A percentile compares a stretch with the other conserved stretches of the same genome.
Evolutionary conservation across 1,139 yeast species (phyloP).

Genomic region (Hyphopichia burtonii): DNA sequence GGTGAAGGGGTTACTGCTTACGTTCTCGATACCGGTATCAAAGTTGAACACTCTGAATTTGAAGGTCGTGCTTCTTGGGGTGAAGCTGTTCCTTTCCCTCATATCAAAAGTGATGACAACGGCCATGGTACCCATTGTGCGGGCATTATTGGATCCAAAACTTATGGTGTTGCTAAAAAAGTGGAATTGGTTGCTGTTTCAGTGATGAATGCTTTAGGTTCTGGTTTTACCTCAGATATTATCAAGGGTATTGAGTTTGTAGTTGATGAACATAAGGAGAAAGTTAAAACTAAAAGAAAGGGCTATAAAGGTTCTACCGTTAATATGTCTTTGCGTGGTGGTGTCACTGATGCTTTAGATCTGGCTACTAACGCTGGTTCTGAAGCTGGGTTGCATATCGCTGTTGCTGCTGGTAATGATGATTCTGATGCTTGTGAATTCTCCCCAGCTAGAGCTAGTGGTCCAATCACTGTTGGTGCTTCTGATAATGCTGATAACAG

Average conservation of each 20-base stretch:
- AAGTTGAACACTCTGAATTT: slow-evolving; percentile 40
- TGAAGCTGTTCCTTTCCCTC: slow-evolving; percentile 37
- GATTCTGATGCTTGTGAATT: slow-evolving; percentile 81
- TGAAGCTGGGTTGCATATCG: slow-evolving; percentile 75
- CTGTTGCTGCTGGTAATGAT: slow-evolving; percentile 90
- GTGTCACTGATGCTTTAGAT: slow-evolving; percentile 78
- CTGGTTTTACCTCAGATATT: slow-evolving; percentile 79
- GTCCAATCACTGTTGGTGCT: slow-evolving; percentile 82
- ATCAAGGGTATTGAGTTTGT: slow-evolving; percentile 80
- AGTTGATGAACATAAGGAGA: slow-evolving; percentile 60
- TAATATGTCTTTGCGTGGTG: slow-evolving; percentile 90
- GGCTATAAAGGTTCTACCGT: slow-evolving; percentile 88
- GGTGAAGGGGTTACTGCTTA: slow-evolving; percentile 47
- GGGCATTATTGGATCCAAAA: slow-evolving; percentile 74
- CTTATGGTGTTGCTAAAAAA: slow-evolving; percentile 78
- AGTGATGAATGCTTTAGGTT: slow-evolving; percentile 73
- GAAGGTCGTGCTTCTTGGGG: slow-evolving; percentile 47
- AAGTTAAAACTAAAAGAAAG: slow-evolving; percentile 54
- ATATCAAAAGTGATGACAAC: slow-evolving; percentile 35
- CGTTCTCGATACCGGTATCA: slow-evolving; percentile 45
- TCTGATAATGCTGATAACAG: slow-evolving; percentile 71
- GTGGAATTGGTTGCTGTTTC: slow-evolving; percentile 76
- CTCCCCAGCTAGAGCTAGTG: slow-evolving; percentile 78
- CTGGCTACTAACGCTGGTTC: slow-evolving; percentile 84
- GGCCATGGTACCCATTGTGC: slow-evolving; percentile 87